These are phyloP conservation scores for Cyanidium caldarium DNA, from an alignment of 23 red algal species.

Conservation along the genomic window DNA sequence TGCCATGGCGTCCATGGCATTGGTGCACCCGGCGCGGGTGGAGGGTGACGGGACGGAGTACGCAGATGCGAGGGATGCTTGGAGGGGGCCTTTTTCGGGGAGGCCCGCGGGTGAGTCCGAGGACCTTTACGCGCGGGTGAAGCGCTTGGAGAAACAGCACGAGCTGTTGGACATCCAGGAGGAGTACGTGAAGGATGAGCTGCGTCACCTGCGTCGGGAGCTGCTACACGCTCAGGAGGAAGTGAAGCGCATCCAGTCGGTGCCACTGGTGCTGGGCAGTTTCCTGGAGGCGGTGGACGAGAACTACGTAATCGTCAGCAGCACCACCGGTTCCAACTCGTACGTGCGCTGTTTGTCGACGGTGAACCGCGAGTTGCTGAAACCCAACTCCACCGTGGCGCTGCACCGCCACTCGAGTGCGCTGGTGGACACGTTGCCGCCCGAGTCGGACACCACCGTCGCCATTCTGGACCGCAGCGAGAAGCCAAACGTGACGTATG, in stretches of 20 bases:
- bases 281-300: constrained; percentile 98
- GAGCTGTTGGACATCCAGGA: constrained; percentile 98
- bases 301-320: constrained; percentile 75
- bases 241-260: constrained; percentile 95
- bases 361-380: constrained; percentile 82
- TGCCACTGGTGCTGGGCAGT: constrained; percentile 90
- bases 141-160: constrained; percentile 54
- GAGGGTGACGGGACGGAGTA: no score
- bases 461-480: constrained; percentile 81
- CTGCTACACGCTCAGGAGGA: constrained; percentile 91
- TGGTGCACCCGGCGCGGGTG: no score
- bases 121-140: constrained; percentile 69
- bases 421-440: constrained; percentile 85
- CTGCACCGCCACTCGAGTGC: constrained; percentile 96
- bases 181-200: constrained; percentile 95
- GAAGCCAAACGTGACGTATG: constrained; percentile 88
- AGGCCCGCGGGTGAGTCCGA: no score
- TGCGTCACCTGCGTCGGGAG: constrained; percentile 82
- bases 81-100: no score
- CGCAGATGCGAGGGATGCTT: no score
- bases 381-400: constrained; percentile 85
- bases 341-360: constrained; percentile 85
- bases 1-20: no score
- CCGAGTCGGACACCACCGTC: constrained; percentile 92
- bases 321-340: constrained; percentile 88